Percentiles rank a stretch among this genome's conserved stretches.
Conservation (phyloP, 257 asterid species). For the Solanum medicagineum region DNA sequence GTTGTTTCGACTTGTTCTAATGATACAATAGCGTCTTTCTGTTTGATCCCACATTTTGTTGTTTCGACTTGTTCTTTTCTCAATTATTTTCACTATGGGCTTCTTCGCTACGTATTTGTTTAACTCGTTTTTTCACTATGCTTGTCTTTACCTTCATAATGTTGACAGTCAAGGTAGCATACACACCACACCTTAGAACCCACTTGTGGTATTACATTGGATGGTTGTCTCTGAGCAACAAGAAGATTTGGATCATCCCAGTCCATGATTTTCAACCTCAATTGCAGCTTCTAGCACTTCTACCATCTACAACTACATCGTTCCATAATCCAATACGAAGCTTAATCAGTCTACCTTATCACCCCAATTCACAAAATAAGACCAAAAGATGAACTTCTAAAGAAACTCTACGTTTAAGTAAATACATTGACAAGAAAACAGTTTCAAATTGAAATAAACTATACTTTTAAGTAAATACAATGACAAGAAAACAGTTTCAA, state of each 20-base stretch:
- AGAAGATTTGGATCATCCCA: neutral
- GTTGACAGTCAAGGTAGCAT: neutral
- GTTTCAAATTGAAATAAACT: neutral
- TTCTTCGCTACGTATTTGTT: neutral
- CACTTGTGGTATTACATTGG: neutral
- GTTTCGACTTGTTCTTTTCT: neutral
- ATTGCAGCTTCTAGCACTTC: neutral
- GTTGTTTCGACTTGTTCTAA: neutral
- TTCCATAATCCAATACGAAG: too few species aligned
- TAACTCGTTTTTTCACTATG: neutral
- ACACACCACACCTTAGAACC: neutral
- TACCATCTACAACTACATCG: too few species aligned
- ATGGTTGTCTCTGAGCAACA: neutral
- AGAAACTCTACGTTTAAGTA: neutral
- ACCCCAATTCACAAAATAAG: neutral
- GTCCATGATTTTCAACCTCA: neutral
- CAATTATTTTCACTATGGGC: neutral
- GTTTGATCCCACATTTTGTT: neutral
- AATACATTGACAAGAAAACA: neutral
- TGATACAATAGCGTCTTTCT: neutral
- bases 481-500: neutral
- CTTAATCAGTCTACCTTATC: neutral
- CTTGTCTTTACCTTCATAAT: neutral
- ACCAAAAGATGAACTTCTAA: neutral
- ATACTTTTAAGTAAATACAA: neutral